Base-by-base conservation (phyloP, 2,329 filamentous ascomycete genomes). In the Sporothrix euskadiensis region DNA sequence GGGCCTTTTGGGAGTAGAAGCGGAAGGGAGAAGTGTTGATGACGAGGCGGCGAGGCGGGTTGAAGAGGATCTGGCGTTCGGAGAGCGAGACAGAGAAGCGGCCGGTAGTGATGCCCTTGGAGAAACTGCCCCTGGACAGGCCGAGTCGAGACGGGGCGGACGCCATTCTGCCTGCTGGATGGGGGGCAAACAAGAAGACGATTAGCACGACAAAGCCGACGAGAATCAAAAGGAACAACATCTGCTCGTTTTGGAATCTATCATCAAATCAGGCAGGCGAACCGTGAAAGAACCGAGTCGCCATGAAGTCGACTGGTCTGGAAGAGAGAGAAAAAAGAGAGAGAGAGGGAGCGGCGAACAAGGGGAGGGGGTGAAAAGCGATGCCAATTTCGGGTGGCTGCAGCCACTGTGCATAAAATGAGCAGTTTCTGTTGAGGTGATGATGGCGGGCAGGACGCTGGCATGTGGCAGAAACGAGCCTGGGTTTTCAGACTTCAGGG, bases 1-100 rank as follows among this genome's bases (percentile, higher is more conserved):
- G 83, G 57, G 84, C 82, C 73, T 81, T 80, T 73, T 83, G 83
- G 68, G 84, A 85, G 72, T 81, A 82, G 66, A 78, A 76, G 44
- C 80, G 81, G 32, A 80, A 78, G 26, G 73, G 63, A 14, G 74
- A 72, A 1, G 69, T 68, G 56, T 30, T 72, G 39, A 74, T 30
- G 52, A 75, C 65, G 14, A 74, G 71, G 47, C 74, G 73, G 16
- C 73, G 63, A 5, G 73, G 73, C 47, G 69, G 66, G 32, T 73
- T 74, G 12, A 75, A 73, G 70, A 77, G 73, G 52, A 76, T 75
- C 72, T 76, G 76, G 39, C 76, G 76, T 16, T 76, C 73, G 7
- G 76, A 74, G 7, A 75, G 49, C 39, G 73, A 69, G 5, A 75
- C 72, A 4, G 75, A 75, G 73, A 74, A 75, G 56, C 72, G 70